phyloP scores from a whole-genome alignment of 140 eudicot species.

The Anethum foeniculum region DNA sequence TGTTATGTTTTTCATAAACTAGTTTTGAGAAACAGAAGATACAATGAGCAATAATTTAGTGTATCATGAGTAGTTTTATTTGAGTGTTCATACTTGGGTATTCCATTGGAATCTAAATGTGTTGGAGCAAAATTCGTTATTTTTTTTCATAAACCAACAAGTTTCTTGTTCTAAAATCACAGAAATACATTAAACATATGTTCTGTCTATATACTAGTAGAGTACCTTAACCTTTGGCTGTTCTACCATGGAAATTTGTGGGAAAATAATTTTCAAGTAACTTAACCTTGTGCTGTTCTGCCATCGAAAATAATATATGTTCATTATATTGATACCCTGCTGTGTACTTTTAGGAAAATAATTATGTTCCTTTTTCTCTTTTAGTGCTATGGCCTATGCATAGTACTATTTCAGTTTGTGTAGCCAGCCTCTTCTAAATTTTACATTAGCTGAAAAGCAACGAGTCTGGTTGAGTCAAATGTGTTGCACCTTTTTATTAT shows the following conservation, averaged over 20 bases:
- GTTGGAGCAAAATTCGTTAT: not conserved
- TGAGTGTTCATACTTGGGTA: not conserved
- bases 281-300: not conserved
- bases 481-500: not conserved
- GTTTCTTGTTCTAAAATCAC: not conserved
- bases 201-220: not conserved
- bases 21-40: not conserved
- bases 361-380: not conserved
- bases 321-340: not conserved
- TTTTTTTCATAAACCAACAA: not conserved
- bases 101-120: not conserved
- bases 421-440: conserved; percentile 6
- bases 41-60: not conserved
- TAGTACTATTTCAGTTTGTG: not conserved
- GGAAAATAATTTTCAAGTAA: not conserved
- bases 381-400: not conserved
- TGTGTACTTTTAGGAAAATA: not conserved
- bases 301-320: not conserved
- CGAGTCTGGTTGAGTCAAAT: not conserved
- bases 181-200: not conserved
- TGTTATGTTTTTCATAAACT: not conserved
- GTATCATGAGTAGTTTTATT: not conserved
- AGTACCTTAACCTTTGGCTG: not conserved
- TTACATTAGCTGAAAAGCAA: not conserved
- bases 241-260: not conserved